Conservation (phyloP, 2,329 filamentous ascomycete species). For the Penicillium sp. region DNA sequence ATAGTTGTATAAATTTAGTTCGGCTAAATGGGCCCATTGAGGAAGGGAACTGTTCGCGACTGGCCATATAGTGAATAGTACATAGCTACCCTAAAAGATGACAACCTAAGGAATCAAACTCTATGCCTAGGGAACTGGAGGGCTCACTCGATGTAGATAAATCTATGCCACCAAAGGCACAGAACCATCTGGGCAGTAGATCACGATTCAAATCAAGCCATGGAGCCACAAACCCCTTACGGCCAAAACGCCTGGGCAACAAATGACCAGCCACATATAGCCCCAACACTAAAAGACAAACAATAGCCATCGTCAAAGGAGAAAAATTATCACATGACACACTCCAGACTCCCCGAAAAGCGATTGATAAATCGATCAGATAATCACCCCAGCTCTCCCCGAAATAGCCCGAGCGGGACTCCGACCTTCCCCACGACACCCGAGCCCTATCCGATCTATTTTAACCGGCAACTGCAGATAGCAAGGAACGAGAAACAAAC, state of each 20-base stretch:
- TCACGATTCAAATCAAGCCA: background rate
- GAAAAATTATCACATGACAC: background rate
- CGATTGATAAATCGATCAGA: conserved; percentile 10
- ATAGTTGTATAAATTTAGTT: background rate
- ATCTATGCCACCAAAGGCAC: background rate
- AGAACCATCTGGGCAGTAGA: background rate
- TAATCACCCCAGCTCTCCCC: background rate
- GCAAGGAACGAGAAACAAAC: background rate
- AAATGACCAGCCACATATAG: background rate
- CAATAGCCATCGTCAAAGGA: background rate
- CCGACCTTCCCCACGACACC: conserved; percentile 1
- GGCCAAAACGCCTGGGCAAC: background rate
- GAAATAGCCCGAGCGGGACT: conserved; percentile 4
- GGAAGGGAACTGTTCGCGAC: background rate
- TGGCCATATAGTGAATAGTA: background rate
- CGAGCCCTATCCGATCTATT: background rate
- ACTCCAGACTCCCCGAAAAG: background rate
- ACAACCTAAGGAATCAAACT: background rate
- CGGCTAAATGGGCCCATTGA: background rate
- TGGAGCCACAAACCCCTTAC: background rate
- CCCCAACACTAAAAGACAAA: background rate
- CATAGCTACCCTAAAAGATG: background rate
- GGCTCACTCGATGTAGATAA: background rate
- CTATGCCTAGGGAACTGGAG: no score
- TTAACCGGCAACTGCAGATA: background rate